Evolutionary conservation across 495 filamentous ascomycete species (phyloP).

Genomic region (Gamarada debralockiae): DNA sequence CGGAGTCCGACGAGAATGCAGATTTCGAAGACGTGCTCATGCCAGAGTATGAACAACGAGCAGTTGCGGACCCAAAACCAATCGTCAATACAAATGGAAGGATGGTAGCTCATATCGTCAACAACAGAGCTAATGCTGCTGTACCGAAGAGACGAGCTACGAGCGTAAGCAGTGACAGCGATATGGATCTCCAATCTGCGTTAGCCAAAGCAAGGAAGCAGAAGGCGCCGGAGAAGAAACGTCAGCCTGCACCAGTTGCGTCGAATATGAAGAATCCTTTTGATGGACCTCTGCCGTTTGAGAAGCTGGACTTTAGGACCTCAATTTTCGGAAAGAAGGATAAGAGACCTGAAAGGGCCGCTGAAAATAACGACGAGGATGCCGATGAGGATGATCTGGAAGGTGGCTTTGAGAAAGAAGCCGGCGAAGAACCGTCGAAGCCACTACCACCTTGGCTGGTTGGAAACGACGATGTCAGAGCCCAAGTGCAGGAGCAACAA

Average conservation of each 20-base stretch:
- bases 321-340: slow-evolving; percentile 52
- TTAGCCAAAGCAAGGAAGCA: slow-evolving; percentile 47
- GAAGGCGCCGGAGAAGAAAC: slow-evolving; percentile 26
- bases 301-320: slow-evolving; percentile 70
- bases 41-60: slow-evolving; percentile 52
- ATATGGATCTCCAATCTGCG: slow-evolving; percentile 58
- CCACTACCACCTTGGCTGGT: slow-evolving; percentile 88
- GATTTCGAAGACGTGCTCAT: slow-evolving; percentile 43
- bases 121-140: slow-evolving; percentile 53
- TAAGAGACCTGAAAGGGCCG: slow-evolving; percentile 24
- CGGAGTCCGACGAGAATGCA: slow-evolving; percentile 30
- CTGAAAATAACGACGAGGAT: slow-evolving; percentile 21
- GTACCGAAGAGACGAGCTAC: slow-evolving; percentile 37
- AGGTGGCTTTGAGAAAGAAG: slow-evolving; percentile 63
- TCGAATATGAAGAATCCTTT: slow-evolving; percentile 51
- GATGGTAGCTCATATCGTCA: slow-evolving; percentile 59
- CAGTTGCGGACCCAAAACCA: slow-evolving; percentile 48
- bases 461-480: slow-evolving; percentile 47
- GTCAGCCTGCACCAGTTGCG: slow-evolving; percentile 25
- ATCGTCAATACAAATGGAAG: slow-evolving; percentile 47
- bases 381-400: slow-evolving; percentile 52
- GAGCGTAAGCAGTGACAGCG: slow-evolving; percentile 54
- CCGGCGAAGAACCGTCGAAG: slow-evolving; percentile 45
- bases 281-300: slow-evolving; percentile 83
- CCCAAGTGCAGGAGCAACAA: slow-evolving; percentile 43